Base-by-base conservation (phyloP, 2,329 filamentous ascomycete genomes). In the Biscogniauxia sp. region DNA sequence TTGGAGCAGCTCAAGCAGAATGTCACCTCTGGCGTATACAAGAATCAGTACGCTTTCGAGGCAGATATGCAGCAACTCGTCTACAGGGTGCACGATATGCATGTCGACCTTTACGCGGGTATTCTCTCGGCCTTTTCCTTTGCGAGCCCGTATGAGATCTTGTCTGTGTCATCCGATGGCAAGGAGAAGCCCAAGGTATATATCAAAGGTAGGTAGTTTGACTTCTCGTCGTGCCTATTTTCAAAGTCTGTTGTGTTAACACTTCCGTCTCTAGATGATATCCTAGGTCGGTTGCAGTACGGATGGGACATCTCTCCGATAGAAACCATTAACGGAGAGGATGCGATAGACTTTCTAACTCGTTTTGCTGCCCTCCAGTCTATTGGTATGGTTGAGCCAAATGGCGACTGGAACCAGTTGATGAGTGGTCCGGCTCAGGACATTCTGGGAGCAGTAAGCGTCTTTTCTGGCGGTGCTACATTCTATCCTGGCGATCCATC, bases 321-420 rank as follows among this genome's bases (percentile, higher is more conserved):
- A 55, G 62, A 53, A 3, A 68, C 55, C 6, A 76, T 78, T 61
- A 77, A 78, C 60, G 70, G 69, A 9, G 37, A 66, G 25, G 64
- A 70, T 26, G 64, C 61, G 0, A 59, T 63, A 8, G 61, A 66
- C 0, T 77, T 69, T 54, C 60, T 78, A 23, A 68, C 61, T 6
- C 23, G 62, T 1, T 74, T 77, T 56, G 75, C 73, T 6, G 64
- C 67, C 1, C 58, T 69, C 0, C 76, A 79, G 50, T 69, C 75
- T 0, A 49, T 64, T 8, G 77, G 77, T 4, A 70, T 62, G 20
- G 56, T 78, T 5, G 78, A 80, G 53, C 70, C 70, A 1, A 71
- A 80, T 57, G 75, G 76, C 1, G 78, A 79, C 25, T 80, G 75
- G 75, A 79, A 79, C 56, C 58, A 72, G 6, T 61, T 76, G 50